phyloP scores from a whole-genome alignment of 441 rosid genomes.

The Erysimum cheiri region DNA sequence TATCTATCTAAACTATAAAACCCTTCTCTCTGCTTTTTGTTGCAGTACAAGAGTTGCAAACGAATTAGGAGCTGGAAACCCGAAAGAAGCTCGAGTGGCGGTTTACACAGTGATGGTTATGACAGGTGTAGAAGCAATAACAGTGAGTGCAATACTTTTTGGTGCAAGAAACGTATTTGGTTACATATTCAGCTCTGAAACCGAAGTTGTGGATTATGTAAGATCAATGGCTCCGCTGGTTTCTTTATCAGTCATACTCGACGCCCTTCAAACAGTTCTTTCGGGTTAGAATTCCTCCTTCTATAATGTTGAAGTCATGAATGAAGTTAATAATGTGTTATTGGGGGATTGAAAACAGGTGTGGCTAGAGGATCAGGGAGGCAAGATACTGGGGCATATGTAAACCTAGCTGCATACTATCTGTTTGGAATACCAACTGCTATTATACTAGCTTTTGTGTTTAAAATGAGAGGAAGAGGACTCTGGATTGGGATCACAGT shows the following conservation, averaged over 20 bases:
- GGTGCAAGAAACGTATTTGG: conserved; percentile 59
- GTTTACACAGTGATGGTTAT: conserved; percentile 49
- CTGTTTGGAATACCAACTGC: conserved; percentile 60
- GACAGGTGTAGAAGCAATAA: conserved; percentile 43
- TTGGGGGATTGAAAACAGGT: conserved; percentile 44
- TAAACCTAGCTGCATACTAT: conserved; percentile 61
- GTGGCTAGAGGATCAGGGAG: conserved; percentile 73
- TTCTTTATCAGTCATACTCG: conserved; percentile 56
- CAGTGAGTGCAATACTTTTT: conserved; percentile 52
- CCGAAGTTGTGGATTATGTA: conserved; percentile 75
- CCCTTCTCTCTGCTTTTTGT: conserved; percentile 8
- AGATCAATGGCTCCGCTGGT: conserved; percentile 72
- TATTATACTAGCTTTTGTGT: conserved; percentile 50
- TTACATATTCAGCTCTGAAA: conserved; percentile 65
- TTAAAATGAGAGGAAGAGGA: conserved; percentile 52
- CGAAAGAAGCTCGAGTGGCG: conserved; percentile 55
- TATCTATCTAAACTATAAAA: neutral
- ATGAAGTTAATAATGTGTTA: neutral
- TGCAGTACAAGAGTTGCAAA: conserved; percentile 84
- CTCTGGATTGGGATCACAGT: conserved; percentile 63
- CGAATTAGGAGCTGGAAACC: conserved; percentile 79
- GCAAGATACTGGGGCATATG: conserved; percentile 60
- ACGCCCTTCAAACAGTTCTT: conserved; percentile 66
- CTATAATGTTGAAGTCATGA: neutral
- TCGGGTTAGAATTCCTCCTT: conserved; percentile 47